phyloP scores from a whole-genome alignment of 257 asterid species.

The Handroanthus guayacan region DNA sequence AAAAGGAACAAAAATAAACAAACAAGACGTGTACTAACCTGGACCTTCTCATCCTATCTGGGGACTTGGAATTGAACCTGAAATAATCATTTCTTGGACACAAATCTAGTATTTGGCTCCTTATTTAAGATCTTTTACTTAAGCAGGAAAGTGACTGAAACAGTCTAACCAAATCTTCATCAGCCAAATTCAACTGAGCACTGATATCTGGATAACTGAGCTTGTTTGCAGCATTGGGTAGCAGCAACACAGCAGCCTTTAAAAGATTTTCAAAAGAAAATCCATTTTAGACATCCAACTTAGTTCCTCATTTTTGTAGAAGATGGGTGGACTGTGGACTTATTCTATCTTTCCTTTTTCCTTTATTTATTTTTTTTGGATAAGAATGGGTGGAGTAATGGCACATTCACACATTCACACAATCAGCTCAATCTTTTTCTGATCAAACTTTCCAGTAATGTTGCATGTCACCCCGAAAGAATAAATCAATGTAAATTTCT shows the following conservation, averaged over 20 bases:
- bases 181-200: constrained; percentile 55
- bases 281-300: background rate
- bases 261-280: background rate
- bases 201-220: constrained; percentile 60
- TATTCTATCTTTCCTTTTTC: too few relatives aligned
- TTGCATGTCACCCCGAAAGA: constrained; percentile 61
- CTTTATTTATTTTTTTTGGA: too few relatives aligned
- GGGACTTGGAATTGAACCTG: constrained; percentile 58
- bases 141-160: constrained; percentile 65
- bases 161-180: constrained; percentile 61
- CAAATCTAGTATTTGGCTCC: constrained; percentile 49
- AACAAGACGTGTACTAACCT: constrained; percentile 36
- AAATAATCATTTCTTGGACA: constrained; percentile 49
- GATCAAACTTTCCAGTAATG: constrained; percentile 54
- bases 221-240: constrained; percentile 55
- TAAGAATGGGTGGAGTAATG: background rate
- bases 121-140: constrained; percentile 62
- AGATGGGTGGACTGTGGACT: too few relatives aligned
- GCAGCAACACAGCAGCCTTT: constrained; percentile 63
- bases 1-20: background rate
- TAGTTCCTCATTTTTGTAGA: background rate
- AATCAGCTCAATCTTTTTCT: constrained; percentile 55
- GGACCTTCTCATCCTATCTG: constrained; percentile 63
- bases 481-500: constrained; percentile 63
- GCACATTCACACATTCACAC: constrained; percentile 41